Conservation (phyloP, 805 yeast species). For the Priceomyces fermenticarens region DNA sequence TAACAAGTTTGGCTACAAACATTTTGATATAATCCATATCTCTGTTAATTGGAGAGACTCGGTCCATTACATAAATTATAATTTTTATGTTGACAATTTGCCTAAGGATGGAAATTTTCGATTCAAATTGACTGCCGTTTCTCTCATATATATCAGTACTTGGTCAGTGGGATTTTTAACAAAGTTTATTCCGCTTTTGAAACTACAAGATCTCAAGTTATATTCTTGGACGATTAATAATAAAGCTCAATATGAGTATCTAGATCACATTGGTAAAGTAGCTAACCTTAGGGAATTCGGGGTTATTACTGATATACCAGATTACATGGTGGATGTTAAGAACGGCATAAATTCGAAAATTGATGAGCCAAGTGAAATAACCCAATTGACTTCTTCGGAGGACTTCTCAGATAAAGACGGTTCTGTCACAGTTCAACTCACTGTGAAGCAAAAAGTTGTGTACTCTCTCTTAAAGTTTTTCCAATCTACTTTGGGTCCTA, state of each 20-base stretch:
- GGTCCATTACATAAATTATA: slow-evolving; percentile 30
- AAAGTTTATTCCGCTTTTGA: slow-evolving; percentile 34
- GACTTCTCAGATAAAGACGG: slow-evolving; percentile 5
- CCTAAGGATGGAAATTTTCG: slow-evolving; percentile 14
- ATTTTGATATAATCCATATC: slow-evolving; percentile 36
- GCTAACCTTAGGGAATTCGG: slow-evolving; percentile 31
- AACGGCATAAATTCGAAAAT: slow-evolving; percentile 2
- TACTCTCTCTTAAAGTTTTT: slow-evolving; percentile 11
- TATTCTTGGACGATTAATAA: slow-evolving; percentile 41
- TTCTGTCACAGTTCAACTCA: slow-evolving; percentile 5
- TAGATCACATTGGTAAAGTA: slow-evolving; percentile 20
- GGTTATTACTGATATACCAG: slow-evolving; percentile 36
- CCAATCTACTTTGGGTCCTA: slow-evolving; percentile 8
- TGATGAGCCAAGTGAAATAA: slow-evolving; percentile 6
- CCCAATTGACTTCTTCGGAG: slow-evolving; percentile 7
- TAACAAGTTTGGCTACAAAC: slow-evolving; percentile 16
- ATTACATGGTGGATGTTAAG: slow-evolving; percentile 22
- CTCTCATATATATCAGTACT: slow-evolving; percentile 34
- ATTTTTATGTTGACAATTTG: slow-evolving; percentile 27
- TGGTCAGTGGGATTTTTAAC: slow-evolving; percentile 35
- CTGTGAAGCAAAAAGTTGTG: slow-evolving; percentile 13
- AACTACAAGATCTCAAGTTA: slow-evolving; percentile 27
- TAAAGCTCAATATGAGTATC: slow-evolving; percentile 32
- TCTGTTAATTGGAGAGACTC: slow-evolving; percentile 33
- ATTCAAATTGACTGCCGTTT: slow-evolving; percentile 33